phyloP scores from a whole-genome alignment of 495 filamentous ascomycete species.

The Cercophora samala region DNA sequence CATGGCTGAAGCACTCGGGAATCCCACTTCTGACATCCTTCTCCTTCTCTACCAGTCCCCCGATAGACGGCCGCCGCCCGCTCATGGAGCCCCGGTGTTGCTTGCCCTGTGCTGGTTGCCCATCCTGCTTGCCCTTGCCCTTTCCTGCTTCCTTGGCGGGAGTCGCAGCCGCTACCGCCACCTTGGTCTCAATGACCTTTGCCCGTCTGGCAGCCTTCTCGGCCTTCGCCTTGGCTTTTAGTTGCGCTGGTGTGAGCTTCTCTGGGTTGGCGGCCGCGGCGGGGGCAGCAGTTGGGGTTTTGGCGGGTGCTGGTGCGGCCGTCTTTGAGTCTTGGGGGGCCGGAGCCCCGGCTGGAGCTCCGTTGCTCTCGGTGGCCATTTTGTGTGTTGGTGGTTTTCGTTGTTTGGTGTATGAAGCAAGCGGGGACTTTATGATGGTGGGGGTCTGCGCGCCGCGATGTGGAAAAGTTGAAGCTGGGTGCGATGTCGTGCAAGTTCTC shows the following conservation, averaged over 20 bases:
- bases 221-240: constrained; percentile 74
- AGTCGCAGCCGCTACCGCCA: constrained; percentile 19
- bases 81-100: constrained; percentile 37
- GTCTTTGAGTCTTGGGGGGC: constrained; percentile 13
- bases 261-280: constrained; percentile 20
- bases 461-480: constrained; percentile 1
- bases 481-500: no score
- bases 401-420: background rate
- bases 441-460: background rate
- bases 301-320: constrained; percentile 7
- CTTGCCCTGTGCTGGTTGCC: constrained; percentile 35
- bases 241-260: constrained; percentile 60
- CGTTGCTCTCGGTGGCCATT: constrained; percentile 30
- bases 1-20: constrained; percentile 74
- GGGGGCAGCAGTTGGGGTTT: constrained; percentile 3
- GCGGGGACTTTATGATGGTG: background rate
- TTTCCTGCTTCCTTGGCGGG: constrained; percentile 34
- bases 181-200: constrained; percentile 53
- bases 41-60: constrained; percentile 26
- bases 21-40: constrained; percentile 46
- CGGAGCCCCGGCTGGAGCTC: constrained; percentile 19
- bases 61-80: constrained; percentile 41
- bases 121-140: constrained; percentile 51
- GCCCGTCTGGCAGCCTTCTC: constrained; percentile 74
- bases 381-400: background rate